Conservation (phyloP, 2,329 filamentous ascomycete genomes). For the Pseudogymnoascus sp. region DNA sequence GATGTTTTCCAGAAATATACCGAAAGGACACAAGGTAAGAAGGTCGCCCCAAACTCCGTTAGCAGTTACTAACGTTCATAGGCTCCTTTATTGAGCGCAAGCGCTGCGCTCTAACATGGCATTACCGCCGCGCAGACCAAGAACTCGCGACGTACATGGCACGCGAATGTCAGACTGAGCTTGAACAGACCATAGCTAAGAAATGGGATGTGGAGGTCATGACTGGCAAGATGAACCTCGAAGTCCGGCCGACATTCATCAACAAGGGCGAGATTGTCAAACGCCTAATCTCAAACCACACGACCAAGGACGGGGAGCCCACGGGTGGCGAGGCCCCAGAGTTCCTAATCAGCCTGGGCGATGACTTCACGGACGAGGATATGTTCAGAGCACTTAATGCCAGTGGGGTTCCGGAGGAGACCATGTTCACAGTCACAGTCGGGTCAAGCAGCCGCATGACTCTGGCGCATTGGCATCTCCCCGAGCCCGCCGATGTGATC, state of each 20-base stretch:
- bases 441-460: slow-evolving; percentile 90
- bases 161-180: slow-evolving; percentile 69
- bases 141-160: slow-evolving; percentile 76
- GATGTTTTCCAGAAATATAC: slow-evolving; percentile 83
- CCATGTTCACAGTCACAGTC: slow-evolving; percentile 85
- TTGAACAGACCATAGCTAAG: slow-evolving; percentile 67
- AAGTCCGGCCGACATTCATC: slow-evolving; percentile 92
- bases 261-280: slow-evolving; percentile 97
- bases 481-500: slow-evolving; percentile 84
- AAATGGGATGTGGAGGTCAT: slow-evolving; percentile 93
- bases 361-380: slow-evolving; percentile 98
- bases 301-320: slow-evolving; percentile 28
- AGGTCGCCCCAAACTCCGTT: not conserved
- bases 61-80: slow-evolving; percentile 27
- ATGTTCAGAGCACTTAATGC: slow-evolving; percentile 77
- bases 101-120: slow-evolving; percentile 91
- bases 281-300: slow-evolving; percentile 67
- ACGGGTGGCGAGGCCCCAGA: slow-evolving; percentile 54
- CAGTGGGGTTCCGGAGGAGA: slow-evolving; percentile 47
- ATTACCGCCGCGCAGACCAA: slow-evolving; percentile 86
- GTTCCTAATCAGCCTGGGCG: slow-evolving; percentile 84
- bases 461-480: slow-evolving; percentile 78
- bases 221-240: slow-evolving; percentile 91
- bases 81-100: slow-evolving; percentile 92
- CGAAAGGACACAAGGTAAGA: slow-evolving; percentile 69